Evolutionary conservation across 768 basidiomycete species (phyloP), one percentile per base, ranked within the genome.

Genomic region (Hydnum rufescens): DNA sequence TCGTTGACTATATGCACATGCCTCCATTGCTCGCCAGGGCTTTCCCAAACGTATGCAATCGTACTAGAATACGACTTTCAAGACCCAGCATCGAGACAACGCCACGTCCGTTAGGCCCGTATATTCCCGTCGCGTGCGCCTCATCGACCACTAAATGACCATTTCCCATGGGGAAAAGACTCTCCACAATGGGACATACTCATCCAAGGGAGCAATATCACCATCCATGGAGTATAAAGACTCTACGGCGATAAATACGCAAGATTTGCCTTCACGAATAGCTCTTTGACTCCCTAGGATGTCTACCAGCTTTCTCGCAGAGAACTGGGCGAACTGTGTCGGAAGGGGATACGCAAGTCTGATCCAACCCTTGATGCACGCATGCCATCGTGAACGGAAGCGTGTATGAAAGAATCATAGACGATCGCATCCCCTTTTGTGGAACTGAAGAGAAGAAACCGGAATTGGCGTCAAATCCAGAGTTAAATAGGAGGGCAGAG

Each of bases 171-270:
- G 81, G 80, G 39, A 88, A 72, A 8, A 72, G 55, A 36, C 72
- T 68, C 26, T 87, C 76, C 42, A 88, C 59, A 2, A 73, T 59
- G 26, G 74, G 32, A 80, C 74, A 46, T 95, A 78, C 42, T 75
- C 74, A 16, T 51, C 51, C 28, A 97, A 68, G 0, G 88, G 89
- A 0, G 82, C 72, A 54, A 93, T 73, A 26, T 89, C 93, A 13
- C 93, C 93, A 58, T 97, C 93, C 93, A 97, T 97, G 53, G 81
- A 85, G 59, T 96, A 96, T 43, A 96, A 64, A 32, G 77, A 80
- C 70, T 97, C 93, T 4, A 95, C 78, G 0, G 86, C 78, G 8
- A 97, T 64, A 60, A 92, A 95, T 2, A 85, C 65, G 58, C 68
- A 78, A 32, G 57, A 56, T 26, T 65, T 62, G 0, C 75, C 76